Evolutionary conservation across 1,139 yeast species (phyloP).

Genomic region (Suhomyces panamericanus): DNA sequence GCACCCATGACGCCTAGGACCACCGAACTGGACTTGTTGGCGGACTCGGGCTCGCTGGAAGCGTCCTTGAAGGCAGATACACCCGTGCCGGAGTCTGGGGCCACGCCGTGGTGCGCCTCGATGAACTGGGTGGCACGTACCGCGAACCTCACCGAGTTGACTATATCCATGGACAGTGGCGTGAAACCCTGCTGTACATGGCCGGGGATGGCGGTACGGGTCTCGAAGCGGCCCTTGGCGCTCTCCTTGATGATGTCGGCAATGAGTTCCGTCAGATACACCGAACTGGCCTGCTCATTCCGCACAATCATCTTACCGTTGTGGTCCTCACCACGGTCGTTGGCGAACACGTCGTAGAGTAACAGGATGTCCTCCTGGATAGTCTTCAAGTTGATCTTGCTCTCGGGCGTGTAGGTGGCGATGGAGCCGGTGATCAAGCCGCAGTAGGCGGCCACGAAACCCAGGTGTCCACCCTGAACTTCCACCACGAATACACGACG

Average conservation of each 20-base stretch:
- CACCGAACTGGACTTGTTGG: slow-evolving; percentile 41
- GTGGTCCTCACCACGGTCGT: slow-evolving; percentile 61
- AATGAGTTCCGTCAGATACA: slow-evolving; percentile 76
- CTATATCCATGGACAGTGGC: slow-evolving; percentile 94
- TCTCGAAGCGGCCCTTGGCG: slow-evolving; percentile 74
- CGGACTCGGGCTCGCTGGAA: background rate
- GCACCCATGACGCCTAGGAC: slow-evolving; percentile 74
- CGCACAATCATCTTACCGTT: slow-evolving; percentile 83
- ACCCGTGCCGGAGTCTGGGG: background rate
- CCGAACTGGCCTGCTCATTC: slow-evolving; percentile 81
- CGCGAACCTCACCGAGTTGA: slow-evolving; percentile 87
- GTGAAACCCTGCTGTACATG: slow-evolving; percentile 98
- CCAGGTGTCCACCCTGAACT: slow-evolving; percentile 87
- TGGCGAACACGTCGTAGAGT: slow-evolving; percentile 54
- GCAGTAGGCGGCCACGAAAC: slow-evolving; percentile 71
- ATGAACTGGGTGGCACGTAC: slow-evolving; percentile 84
- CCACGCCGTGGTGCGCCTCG: slow-evolving; percentile 2
- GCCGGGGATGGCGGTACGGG: slow-evolving; percentile 96
- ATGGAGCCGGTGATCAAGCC: slow-evolving; percentile 73
- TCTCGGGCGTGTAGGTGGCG: slow-evolving; percentile 76
- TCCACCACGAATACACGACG: slow-evolving; percentile 77
- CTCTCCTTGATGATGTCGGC: slow-evolving; percentile 83
- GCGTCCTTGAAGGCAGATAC: background rate
- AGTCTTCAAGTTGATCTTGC: slow-evolving; percentile 56
- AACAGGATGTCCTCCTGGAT: slow-evolving; percentile 62